Percentiles rank a stretch among this genome's conserved stretches.
Evolutionary conservation across 2,329 filamentous ascomycete species (phyloP).

Genomic region (Hypomyces rosellus): DNA sequence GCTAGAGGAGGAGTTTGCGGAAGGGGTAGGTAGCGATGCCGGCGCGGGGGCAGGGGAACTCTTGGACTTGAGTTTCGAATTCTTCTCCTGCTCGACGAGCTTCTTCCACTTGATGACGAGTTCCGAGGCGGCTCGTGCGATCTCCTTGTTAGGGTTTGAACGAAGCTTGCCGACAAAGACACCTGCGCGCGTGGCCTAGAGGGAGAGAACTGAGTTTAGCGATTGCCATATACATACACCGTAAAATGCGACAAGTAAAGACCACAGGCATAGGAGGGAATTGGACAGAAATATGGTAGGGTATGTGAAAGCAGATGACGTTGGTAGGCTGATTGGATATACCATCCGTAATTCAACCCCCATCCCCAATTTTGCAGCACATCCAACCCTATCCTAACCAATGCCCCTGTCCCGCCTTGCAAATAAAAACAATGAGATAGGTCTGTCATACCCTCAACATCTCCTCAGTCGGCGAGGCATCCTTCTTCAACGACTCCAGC

Average conservation of each 20-base stretch:
- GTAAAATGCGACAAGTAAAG: background rate
- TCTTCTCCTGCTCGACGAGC: slow-evolving; percentile 62
- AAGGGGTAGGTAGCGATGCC: slow-evolving; percentile 50
- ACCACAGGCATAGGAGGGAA: background rate
- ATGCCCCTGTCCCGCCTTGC: background rate
- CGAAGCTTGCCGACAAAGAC: slow-evolving; percentile 78
- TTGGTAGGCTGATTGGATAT: too few relatives aligned
- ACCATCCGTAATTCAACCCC: too few relatives aligned
- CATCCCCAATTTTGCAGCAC: background rate
- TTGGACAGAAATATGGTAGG: background rate
- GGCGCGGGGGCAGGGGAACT: slow-evolving; percentile 24
- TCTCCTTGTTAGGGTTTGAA: slow-evolving; percentile 72
- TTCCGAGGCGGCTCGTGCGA: slow-evolving; percentile 69
- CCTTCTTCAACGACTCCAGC: slow-evolving; percentile 71
- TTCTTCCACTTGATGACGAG: slow-evolving; percentile 86
- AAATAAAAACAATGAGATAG: background rate
- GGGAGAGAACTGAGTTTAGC: background rate
- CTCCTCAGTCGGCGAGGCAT: slow-evolving; percentile 80
- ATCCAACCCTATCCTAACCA: background rate
- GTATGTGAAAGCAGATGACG: too few relatives aligned
- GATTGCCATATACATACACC: background rate
- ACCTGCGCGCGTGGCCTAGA: slow-evolving; percentile 77
- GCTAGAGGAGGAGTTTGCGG: slow-evolving; percentile 36
- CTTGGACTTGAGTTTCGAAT: slow-evolving; percentile 37
- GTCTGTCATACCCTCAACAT: slow-evolving; percentile 59